Conservation (phyloP, 2,329 filamentous ascomycete species). For the Paraphaeosphaeria sporulosa region DNA sequence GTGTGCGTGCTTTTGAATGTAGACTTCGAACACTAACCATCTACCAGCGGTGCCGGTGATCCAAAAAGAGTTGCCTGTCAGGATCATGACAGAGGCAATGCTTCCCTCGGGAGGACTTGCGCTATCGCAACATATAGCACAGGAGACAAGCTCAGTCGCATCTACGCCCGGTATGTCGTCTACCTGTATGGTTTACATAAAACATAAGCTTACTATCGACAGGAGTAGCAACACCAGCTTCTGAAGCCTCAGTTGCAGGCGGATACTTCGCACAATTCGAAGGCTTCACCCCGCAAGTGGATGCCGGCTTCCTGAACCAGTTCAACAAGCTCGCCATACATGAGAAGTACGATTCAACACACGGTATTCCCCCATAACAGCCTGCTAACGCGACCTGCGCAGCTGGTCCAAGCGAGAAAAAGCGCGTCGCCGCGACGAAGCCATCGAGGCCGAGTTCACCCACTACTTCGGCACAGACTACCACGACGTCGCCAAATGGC, state of each 20-base stretch:
- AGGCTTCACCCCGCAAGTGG: conserved; percentile 9
- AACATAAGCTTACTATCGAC: not conserved
- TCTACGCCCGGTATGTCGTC: not conserved
- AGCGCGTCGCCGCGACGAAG: not conserved
- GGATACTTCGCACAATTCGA: conserved; percentile 13
- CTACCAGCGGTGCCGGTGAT: not conserved
- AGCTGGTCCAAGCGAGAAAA: conserved; percentile 19
- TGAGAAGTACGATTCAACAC: not conserved
- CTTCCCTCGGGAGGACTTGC: conserved; percentile 6
- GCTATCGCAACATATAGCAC: not conserved
- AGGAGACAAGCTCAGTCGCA: not conserved
- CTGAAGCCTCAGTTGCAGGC: not conserved
- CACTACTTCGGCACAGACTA: conserved; percentile 17
- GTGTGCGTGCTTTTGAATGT: not conserved
- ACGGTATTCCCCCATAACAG: too few species aligned
- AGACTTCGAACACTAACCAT: not conserved
- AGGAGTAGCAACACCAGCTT: conserved; percentile 2
- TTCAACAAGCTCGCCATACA: conserved; percentile 22
- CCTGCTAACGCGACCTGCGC: not conserved
- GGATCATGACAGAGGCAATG: not conserved
- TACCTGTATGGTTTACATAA: not conserved
- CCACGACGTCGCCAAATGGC: conserved; percentile 15
- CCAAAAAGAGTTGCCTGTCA: not conserved
- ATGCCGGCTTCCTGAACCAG: conserved; percentile 17
- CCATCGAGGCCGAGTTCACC: conserved; percentile 19